Evolutionary conservation across 495 filamentous ascomycete species (phyloP), one percentile per base, ranked within the genome.

Genomic region (Staphylotrichum longicolle): DNA sequence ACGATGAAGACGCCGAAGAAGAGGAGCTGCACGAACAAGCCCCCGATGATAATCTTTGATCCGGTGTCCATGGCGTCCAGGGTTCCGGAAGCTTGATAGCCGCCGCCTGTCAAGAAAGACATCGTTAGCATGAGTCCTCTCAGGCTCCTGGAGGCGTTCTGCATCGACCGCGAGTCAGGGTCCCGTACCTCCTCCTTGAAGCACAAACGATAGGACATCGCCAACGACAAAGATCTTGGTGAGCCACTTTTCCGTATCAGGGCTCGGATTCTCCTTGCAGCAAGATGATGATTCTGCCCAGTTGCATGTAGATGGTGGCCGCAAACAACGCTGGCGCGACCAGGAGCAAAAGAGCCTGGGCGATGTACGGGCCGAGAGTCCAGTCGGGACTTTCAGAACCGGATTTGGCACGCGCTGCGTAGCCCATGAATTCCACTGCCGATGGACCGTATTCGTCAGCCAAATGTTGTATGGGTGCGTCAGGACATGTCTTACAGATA

Each of bases 151-250:
- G 20, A 1, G 20, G 20, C 20, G 20, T 27, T 27, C 20, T 27
- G 20, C 20, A 27, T 27, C 20, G 20, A 1, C 20, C 20, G 20
- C 20, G 20, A 27, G 20, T 27, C 20, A 27, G 20, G 20, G 20
- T 27, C 20, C 20, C 20, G 20, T 27, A 27, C 27, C 47, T 11
- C 47, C 47, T 32, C 27, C 30, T 34, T 49, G 47, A 3, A 49
- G 5, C 0, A 49, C 5, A 1, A 49, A 49, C 9, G 47, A 32
- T 8, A 49, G 47, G 5, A 49, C 30, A 14, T 49, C 47, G 6
- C 47, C 47, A 3, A 27, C 7, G 20, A 49, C 47, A 34, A 49
- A 49, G 47, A 49, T 49, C 47, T 34, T 49, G 47, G 47, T 49
- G 5, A 49, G 9, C 47, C 47, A 49, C 27, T 34, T 32, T 33